These are phyloP conservation scores for Phaeosphaeria sp. DNA, from an alignment of 2,329 filamentous ascomycete species.

Conservation along the genomic window DNA sequence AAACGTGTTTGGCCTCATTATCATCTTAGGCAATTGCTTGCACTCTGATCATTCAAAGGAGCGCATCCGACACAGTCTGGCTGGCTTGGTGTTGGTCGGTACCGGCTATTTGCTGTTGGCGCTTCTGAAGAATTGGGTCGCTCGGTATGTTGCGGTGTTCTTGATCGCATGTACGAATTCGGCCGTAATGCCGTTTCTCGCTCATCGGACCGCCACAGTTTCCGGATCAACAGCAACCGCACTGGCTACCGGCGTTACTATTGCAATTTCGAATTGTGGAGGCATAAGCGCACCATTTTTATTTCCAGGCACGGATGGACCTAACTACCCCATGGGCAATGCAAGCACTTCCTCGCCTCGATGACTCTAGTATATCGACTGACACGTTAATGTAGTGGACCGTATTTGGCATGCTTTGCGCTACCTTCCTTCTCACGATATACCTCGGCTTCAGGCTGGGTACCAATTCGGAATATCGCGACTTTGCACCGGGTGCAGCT, in stretches of 20 bases:
- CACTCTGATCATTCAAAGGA: constrained; percentile 30
- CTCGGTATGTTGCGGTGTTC: constrained; percentile 28
- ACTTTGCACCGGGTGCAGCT: constrained; percentile 26
- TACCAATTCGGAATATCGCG: constrained; percentile 28
- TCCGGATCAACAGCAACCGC: constrained; percentile 29
- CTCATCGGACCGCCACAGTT: constrained; percentile 27
- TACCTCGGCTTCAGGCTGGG: constrained; percentile 28
- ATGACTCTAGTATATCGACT: not conserved
- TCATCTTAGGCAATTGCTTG: constrained; percentile 43
- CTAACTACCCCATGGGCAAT: constrained; percentile 30
- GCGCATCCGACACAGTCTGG: constrained; percentile 27
- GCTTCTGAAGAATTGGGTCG: constrained; percentile 26
- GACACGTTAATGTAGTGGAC: constrained; percentile 16
- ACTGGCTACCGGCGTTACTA: constrained; percentile 28
- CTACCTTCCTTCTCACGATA: constrained; percentile 23
- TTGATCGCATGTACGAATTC: constrained; percentile 30
- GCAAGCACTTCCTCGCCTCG: constrained; percentile 4
- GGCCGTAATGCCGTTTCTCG: constrained; percentile 28
- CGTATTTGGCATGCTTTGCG: constrained; percentile 25
- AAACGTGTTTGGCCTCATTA: constrained; percentile 66
- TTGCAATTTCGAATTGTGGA: constrained; percentile 29
- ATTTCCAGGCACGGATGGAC: constrained; percentile 20
- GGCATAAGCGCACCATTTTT: constrained; percentile 30
- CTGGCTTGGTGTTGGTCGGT: constrained; percentile 20
- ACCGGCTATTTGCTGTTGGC: constrained; percentile 28